These are phyloP conservation scores for Colletotrichum tofieldiae DNA, from an alignment of 2,329 filamentous ascomycete genomes.

Conservation along the genomic window DNA sequence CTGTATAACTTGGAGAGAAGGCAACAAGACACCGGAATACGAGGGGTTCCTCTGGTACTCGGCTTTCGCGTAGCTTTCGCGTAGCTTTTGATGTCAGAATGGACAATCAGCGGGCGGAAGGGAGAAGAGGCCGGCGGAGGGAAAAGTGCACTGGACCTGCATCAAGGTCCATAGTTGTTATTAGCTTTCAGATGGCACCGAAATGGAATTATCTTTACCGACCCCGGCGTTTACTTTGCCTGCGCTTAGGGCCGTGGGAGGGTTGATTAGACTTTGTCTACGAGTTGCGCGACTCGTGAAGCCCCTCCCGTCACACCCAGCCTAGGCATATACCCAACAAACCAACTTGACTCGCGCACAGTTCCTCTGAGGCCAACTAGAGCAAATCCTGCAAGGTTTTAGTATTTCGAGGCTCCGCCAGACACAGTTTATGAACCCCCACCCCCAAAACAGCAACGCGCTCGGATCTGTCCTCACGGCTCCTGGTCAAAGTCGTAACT, in stretches of 20 bases:
- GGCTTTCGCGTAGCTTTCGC: neutral
- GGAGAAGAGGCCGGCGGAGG: neutral
- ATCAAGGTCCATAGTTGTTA: neutral
- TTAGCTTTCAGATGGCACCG: neutral
- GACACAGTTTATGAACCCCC: neutral
- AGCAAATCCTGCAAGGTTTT: neutral
- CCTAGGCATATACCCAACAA: neutral
- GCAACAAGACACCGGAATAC: neutral
- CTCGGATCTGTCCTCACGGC: constrained; percentile 16
- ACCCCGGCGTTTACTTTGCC: neutral
- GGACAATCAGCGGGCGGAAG: neutral
- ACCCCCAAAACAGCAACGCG: neutral
- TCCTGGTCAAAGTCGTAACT: constrained; percentile 74
- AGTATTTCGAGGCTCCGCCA: neutral
- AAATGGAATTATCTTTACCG: neutral
- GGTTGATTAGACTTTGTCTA: neutral
- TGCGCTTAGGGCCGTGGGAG: neutral
- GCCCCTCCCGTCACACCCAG: neutral
- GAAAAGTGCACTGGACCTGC: neutral
- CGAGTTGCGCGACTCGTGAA: neutral
- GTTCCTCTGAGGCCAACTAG: neutral
- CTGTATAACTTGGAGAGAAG: neutral
- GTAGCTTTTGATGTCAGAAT: neutral
- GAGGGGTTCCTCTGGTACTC: neutral
- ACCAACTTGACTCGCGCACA: neutral